Conservation (phyloP, 2,329 filamentous ascomycete genomes). For the Calonectria multiphialidica region DNA sequence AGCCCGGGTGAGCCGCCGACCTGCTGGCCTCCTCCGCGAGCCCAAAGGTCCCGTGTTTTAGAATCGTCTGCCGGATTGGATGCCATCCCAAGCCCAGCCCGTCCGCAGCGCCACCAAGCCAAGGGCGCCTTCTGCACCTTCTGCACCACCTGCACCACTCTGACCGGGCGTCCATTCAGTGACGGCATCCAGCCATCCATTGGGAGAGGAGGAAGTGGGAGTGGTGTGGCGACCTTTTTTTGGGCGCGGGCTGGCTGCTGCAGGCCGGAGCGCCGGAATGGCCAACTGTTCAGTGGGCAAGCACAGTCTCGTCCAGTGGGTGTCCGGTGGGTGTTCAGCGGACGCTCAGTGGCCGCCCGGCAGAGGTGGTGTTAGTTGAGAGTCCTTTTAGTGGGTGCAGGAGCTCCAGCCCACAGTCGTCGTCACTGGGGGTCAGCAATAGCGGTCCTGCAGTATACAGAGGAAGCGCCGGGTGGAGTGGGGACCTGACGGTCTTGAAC, state of each 20-base stretch:
- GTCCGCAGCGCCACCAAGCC: constrained; percentile 22
- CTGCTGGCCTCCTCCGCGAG: neutral
- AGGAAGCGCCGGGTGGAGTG: constrained; percentile 5
- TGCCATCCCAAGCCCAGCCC: constrained; percentile 10
- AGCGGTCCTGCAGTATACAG: neutral
- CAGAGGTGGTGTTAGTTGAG: constrained; percentile 11
- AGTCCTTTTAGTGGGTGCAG: constrained; percentile 16
- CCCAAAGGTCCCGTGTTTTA: constrained; percentile 15
- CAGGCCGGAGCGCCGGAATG: neutral
- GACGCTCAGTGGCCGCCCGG: neutral
- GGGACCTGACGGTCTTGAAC: neutral
- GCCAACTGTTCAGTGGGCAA: constrained; percentile 11
- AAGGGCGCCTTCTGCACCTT: neutral
- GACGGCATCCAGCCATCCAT: neutral
- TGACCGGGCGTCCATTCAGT: constrained; percentile 17
- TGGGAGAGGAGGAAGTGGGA: neutral
- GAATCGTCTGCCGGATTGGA: constrained; percentile 20
- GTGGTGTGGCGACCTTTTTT: neutral
- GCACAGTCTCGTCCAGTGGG: constrained; percentile 8
- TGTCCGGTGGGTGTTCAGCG: constrained; percentile 3
- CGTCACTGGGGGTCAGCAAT: constrained; percentile 21
- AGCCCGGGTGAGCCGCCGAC: constrained; percentile 22
- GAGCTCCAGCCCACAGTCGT: constrained; percentile 8
- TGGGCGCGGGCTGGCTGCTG: neutral
- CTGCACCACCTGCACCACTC: too few species aligned